phyloP scores from a whole-genome alignment of 2,329 filamentous ascomycete species.

The Pseudogymnoascus sp. region DNA sequence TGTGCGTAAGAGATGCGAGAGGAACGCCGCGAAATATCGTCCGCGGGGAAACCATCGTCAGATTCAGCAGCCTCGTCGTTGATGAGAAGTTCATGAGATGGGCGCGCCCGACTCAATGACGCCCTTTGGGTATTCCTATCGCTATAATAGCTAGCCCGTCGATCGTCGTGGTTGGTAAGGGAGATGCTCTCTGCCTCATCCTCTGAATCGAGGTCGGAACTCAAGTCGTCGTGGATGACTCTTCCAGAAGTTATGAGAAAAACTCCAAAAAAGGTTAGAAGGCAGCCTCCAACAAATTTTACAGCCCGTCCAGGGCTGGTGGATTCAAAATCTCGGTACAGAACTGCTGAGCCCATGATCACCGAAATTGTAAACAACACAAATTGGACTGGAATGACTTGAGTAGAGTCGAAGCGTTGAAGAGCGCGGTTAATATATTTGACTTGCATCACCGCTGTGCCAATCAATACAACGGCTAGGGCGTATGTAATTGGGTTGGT shows the following conservation, averaged over 20 bases:
- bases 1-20: not conserved
- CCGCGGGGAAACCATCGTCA: conserved; percentile 9
- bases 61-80: conserved; percentile 19
- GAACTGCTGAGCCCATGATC: conserved; percentile 84
- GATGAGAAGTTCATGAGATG: conserved; percentile 13
- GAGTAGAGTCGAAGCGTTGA: conserved; percentile 91
- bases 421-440: conserved; percentile 89
- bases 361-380: conserved; percentile 94
- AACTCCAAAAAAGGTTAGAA: conserved; percentile 92
- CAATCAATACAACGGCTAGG: conserved; percentile 70
- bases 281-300: conserved; percentile 86
- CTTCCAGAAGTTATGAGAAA: conserved; percentile 91
- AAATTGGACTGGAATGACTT: conserved; percentile 97
- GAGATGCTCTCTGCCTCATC: conserved; percentile 60
- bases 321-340: conserved; percentile 92
- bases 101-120: conserved; percentile 11
- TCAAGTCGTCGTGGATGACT: conserved; percentile 48
- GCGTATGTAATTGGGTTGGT: conserved; percentile 88
- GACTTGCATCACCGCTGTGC: conserved; percentile 91
- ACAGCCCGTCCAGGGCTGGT: conserved; percentile 64
- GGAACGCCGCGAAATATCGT: not conserved
- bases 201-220: conserved; percentile 50
- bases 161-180: conserved; percentile 45
- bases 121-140: conserved; percentile 14
- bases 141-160: conserved; percentile 15